These are phyloP conservation scores for Dactylorhiza incarnata DNA, from an alignment of 106 monocot genomes.

Conservation along the genomic window DNA sequence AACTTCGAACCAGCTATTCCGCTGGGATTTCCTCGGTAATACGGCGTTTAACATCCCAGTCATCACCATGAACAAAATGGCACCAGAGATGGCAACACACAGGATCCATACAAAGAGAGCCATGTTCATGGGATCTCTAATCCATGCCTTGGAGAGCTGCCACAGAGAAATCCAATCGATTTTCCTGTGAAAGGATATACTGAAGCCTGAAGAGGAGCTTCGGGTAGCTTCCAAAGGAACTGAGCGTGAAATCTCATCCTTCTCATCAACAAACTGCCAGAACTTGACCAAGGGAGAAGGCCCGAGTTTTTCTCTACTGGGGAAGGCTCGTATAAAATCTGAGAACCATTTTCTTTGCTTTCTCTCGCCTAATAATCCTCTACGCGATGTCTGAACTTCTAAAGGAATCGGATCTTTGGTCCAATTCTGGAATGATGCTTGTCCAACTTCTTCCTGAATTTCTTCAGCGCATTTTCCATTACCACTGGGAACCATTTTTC, in stretches of 20 bases:
- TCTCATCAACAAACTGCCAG: constrained; percentile 45
- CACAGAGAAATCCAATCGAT: constrained; percentile 49
- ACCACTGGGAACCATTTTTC: constrained; percentile 40
- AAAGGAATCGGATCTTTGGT: constrained; percentile 21
- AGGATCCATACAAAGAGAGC: constrained; percentile 72
- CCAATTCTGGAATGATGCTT: constrained; percentile 9
- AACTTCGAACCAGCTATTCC: constrained; percentile 78
- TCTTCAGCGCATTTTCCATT: constrained; percentile 32
- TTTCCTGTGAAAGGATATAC: constrained; percentile 31
- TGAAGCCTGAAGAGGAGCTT: constrained; percentile 13
- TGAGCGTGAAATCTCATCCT: constrained; percentile 57
- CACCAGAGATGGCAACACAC: constrained; percentile 67
- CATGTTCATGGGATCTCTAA: constrained; percentile 80
- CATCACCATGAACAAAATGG: constrained; percentile 80
- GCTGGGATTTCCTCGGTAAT: constrained; percentile 58
- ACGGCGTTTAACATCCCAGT: constrained; percentile 66
- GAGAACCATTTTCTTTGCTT: constrained; percentile 15
- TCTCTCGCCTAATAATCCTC: constrained; percentile 22
- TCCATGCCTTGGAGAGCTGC: constrained; percentile 50
- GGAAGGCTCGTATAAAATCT: constrained; percentile 13
- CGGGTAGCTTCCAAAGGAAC: constrained; percentile 32
- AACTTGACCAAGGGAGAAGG: constrained; percentile 61
- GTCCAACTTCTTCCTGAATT: constrained; percentile 35
- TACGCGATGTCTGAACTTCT: constrained; percentile 26
- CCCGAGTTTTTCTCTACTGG: constrained; percentile 25